Base-by-base conservation (phyloP, 257 asterid genomes). In the Nemophila menziesii region DNA sequence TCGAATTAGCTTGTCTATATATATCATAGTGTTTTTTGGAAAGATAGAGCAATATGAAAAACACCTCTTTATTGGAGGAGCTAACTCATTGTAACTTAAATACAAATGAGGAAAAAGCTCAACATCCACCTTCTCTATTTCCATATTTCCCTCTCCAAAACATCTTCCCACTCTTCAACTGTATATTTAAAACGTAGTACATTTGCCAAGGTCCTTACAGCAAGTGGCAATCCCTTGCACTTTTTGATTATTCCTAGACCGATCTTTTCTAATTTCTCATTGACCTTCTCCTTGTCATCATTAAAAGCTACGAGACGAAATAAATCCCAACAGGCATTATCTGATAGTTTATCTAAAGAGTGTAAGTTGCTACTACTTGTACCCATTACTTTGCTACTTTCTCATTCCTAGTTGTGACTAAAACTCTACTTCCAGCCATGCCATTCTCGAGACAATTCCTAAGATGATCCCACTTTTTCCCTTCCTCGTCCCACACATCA, bases 141-240 rank as follows among this genome's bases (percentile, higher is more conserved):
- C 63, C 69, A 62, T 21, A 62, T 39, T 17, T 62, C 69, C 43
- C 64, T 62, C n/a, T 44, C 51, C 44, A 48, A 38, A 48, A 56
- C 64, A 43, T 43, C 18, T 26, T 42, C 21, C n/a, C n/a, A n/a
- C n/a, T n/a, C n/a, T n/a, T n/a, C n/a, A n/a, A n/a, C n/a, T n/a
- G n/a, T n/a, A n/a, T 44, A 38, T 48, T 37, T 57, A 19, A 42
- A 57, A 36, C 58, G 39, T 54, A 57, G 21, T 20, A 55, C 18
- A 44, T 47, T 44, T 16, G 51, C 69, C 27, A 44, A 41, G 13
- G 69, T 44, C 40, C 49, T 50, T 39, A 55, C 55, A 26, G 59
- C 64, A 36, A 58, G 26, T n/a, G n/a, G n/a, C n/a, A n/a, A n/a
- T n/a, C n/a, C n/a, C n/a, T n/a, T 24, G 9, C 9, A 9, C 33